Base-by-base conservation (phyloP, 306 rosid genomes). In the Carpinus viminea region DNA sequence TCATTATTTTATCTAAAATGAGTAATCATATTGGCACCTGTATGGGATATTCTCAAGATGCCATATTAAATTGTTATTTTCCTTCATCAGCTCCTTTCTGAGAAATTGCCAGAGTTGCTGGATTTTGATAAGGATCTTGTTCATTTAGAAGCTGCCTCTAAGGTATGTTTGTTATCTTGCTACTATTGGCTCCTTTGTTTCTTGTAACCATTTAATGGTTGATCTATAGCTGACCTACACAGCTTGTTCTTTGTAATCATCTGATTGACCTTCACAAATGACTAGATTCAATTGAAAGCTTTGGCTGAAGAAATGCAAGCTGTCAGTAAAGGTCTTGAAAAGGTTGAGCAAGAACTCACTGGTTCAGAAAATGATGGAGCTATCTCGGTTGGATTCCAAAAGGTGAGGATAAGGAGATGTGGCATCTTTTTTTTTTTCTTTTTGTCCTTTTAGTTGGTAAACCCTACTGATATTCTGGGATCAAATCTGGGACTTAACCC, bases 261-360 rank as follows among this genome's bases (percentile, higher is more conserved):
- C 15, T 8, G 45, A 64, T 72, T 69, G 13, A 57, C 74, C 48
- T 59, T 70, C 60, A 72, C 82, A 75, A 77, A 78, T 64, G 69
- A 86, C 50, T 86, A 95, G 98, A 95, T 92, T 87, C 98, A 89
- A 86, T 88, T 95, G 79, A 95, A 95, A 87, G 95, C 90, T 78
- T 88, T 95, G 87, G 98, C 98, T 80, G 98, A 95, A 86, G 98
- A 95, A 86, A 95, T 95, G 98, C 98, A 95, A 89, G 98, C 98
- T 18, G 98, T 95, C 81, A 93, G 94, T 82, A 95, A 91, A 90
- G 98, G 98, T 82, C 90, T 95, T 43, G 98, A 95, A 83, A 95
- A 95, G 81, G 98, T 95, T 82, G 98, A 92, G 91, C 93, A 92
- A 78, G 98, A 95, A 86, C 97, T 95, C 24, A 60, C 92, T 80